These are phyloP conservation scores for Orobanche coerulescens DNA, from an alignment of 257 asterid species.

Conservation along the genomic window DNA sequence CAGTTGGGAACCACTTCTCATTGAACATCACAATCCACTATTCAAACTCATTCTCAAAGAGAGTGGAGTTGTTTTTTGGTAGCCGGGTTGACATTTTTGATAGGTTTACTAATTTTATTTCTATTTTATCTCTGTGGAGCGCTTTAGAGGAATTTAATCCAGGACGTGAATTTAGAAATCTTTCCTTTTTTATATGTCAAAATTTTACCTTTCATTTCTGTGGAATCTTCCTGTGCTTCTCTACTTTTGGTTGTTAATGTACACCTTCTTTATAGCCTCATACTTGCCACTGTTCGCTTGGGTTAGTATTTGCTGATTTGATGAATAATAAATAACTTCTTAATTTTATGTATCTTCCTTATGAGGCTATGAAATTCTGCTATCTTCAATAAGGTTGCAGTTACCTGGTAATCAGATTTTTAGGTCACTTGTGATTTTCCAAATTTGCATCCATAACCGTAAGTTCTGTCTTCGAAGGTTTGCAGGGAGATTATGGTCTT, in stretches of 20 bases:
- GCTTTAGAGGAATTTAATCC: background rate
- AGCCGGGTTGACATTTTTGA: background rate
- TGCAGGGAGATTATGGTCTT: conserved; percentile 80
- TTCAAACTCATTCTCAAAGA: background rate
- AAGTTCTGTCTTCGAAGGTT: conserved; percentile 46
- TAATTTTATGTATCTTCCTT: background rate
- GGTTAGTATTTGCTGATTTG: conserved; percentile 9
- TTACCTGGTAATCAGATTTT: conserved; percentile 16
- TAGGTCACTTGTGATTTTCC: conserved; percentile 12
- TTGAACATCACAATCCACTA: background rate
- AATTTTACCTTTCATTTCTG: background rate
- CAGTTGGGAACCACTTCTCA: conserved; percentile 10
- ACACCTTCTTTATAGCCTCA: background rate
- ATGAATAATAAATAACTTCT: background rate
- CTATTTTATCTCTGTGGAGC: background rate
- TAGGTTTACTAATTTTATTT: background rate
- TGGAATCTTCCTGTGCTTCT: conserved; percentile 11
- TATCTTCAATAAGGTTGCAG: conserved; percentile 1
- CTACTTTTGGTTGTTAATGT: background rate
- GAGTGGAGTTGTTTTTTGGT: too few relatives aligned
- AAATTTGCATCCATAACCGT: conserved; percentile 16
- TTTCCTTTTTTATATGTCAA: background rate
- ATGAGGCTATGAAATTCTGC: background rate
- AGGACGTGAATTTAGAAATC: background rate
- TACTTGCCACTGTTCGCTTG: background rate